Evolutionary conservation across 78 protist genomes (phyloP), one percentile per base, ranked within the genome.

Genomic region (Chrysochromulina tobinii): DNA sequence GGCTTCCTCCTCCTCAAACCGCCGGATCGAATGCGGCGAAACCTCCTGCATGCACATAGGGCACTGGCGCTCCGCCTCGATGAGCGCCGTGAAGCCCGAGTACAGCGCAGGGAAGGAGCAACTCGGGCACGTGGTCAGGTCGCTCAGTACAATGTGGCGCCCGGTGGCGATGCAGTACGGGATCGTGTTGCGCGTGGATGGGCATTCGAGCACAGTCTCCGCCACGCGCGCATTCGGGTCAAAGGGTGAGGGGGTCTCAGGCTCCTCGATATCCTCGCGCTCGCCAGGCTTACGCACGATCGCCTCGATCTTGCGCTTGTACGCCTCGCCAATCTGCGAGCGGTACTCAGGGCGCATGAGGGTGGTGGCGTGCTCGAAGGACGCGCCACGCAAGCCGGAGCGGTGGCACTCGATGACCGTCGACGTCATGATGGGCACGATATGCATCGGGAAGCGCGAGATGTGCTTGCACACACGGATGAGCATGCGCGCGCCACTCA

Each of bases 91-190:
- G 81, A 91, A 53, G 23, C 17, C 51, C 9, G 69, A 1, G 91
- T 58, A 89, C 15, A 92, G 77, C 11, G 96, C 95, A 6, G 95
- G 94, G 72, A 94, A 95, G n/a, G 21, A 14, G 88, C 97, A 95
- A n/a, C 64, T 53, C 27, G 97, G 96, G 88, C 97, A 95, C 2
- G 14, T 12, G 58, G 87, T n/a, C 93, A 94, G 75, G 83, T 93
- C 94, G 51, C 3, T 0, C 48, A 72, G 21, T 38, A 90, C 61
- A 93, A 95, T 89, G 87, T 94, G 95, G 14, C 86, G 73, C 11
- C 59, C 97, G 6, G 97, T 75, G 61, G 87, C 92, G 61, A 94
- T 58, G 88, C 97, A 96, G 94, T 79, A 96, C 18, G 97, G 97
- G 68, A 96, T 61, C n/a, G 3, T 0, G 89, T 58, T 89, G 57